A percentile compares a stretch with the other conserved stretches of the same genome.
phyloP scores from a whole-genome alignment of 108 stramenopile genomes.

The Bacterosira constricta region DNA sequence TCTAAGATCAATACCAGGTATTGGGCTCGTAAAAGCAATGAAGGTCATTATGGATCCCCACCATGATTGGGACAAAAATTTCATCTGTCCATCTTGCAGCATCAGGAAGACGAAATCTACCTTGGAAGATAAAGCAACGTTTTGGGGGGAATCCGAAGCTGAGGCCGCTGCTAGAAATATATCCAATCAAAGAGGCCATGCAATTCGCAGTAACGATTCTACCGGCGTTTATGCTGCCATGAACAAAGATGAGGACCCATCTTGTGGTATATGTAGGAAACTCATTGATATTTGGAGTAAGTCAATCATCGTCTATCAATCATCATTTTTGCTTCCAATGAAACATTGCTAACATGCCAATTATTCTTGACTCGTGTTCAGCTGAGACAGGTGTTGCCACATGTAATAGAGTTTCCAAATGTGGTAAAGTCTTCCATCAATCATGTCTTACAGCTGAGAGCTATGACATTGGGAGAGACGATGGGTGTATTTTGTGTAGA shows the following conservation, averaged over 20 bases:
- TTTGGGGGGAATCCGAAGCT: background rate
- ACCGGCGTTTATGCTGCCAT: background rate
- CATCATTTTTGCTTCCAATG: too few species aligned
- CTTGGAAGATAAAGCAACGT: conserved; percentile 12
- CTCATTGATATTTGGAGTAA: conserved; percentile 6
- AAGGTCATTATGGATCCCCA: conserved; percentile 33
- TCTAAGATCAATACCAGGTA: conserved; percentile 8
- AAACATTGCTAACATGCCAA: too few species aligned
- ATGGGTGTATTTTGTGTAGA: too few species aligned
- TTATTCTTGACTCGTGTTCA: background rate
- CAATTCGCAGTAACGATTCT: background rate
- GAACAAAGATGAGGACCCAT: background rate
- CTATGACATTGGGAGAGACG: too few species aligned
- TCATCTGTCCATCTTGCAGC: conserved; percentile 18
- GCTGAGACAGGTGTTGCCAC: too few species aligned
- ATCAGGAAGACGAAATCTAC: conserved; percentile 11
- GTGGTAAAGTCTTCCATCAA: too few species aligned
- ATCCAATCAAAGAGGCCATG: background rate
- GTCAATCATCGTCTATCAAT: background rate
- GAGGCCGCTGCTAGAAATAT: background rate
- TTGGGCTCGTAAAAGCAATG: conserved; percentile 42
- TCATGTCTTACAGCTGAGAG: too few species aligned
- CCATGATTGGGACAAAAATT: conserved; percentile 29
- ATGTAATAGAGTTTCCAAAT: too few species aligned
- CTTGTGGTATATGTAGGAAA: background rate